phyloP scores from a whole-genome alignment of 441 rosid genomes.

The Bocquillonia castaneifolia region DNA sequence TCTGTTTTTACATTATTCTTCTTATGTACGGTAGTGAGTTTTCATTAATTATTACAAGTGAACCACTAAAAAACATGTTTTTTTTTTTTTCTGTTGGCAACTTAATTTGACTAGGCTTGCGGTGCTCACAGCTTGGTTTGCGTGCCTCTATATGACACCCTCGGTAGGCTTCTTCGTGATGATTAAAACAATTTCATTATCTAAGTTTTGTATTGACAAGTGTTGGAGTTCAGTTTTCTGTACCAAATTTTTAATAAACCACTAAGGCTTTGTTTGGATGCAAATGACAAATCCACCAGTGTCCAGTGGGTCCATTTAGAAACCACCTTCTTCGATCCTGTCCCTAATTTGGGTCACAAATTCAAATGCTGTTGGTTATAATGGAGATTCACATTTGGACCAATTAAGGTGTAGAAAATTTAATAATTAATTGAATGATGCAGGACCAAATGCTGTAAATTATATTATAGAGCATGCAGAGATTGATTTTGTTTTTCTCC shows the following conservation, averaged over 20 bases:
- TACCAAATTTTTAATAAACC: too few relatives aligned
- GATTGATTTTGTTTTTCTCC: conserved; percentile 70
- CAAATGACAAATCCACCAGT: too few relatives aligned
- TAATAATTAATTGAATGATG: conserved; percentile 14
- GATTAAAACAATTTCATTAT: too few relatives aligned
- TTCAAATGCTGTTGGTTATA: not conserved
- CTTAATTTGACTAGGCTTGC: conserved; percentile 57
- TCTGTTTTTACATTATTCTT: conserved; percentile 15
- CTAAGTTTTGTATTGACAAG: too few relatives aligned
- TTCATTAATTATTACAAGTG: conserved; percentile 4
- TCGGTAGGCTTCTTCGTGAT: conserved; percentile 46
- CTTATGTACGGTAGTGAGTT: not conserved
- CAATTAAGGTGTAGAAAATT: not conserved
- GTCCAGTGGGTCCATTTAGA: too few relatives aligned
- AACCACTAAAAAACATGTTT: not conserved
- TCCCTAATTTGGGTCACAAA: not conserved
- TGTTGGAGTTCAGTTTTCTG: too few relatives aligned
- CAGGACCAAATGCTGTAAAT: conserved; percentile 82
- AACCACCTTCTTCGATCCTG: not conserved
- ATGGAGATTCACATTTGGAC: conserved; percentile 10
- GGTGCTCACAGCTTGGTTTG: conserved; percentile 67
- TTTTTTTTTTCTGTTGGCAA: not conserved
- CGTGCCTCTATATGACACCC: conserved; percentile 96
- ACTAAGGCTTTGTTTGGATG: too few relatives aligned
- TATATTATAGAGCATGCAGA: conserved; percentile 82